Base-by-base conservation (phyloP, 352 stramenopile genomes). In the Globisporangium carolinianum region DNA sequence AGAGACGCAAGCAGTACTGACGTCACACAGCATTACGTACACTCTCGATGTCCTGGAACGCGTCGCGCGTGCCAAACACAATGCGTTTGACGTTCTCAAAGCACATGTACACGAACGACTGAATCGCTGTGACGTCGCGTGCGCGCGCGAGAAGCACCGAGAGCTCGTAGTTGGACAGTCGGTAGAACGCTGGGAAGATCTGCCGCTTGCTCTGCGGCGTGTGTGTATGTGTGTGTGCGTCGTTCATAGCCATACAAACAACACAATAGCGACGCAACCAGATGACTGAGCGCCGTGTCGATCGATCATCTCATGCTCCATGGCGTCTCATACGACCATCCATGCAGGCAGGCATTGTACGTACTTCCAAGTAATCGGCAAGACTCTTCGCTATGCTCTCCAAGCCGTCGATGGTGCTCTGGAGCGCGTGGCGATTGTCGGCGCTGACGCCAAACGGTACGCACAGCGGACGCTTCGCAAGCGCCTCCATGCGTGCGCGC, bases 11-110 rank as follows among this genome's bases (percentile, higher is more conserved):
- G 24, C 2, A 32, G 24, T 32, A 32, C 24, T 32, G 24, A 32
- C 24, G 24, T 32, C 24, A 32, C 24, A 32, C 24, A 32, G 24
- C 24, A 53, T 36, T 15, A 50, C 58, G 63, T 51, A 76, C 68
- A 15, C 60, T 76, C 4, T 82, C 45, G 10, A 90, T 74, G 66
- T 88, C 76, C 62, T 90, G 79, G 41, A 84, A 87, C 0, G 63
- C 66, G 47, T 87, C 76, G 12, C 75, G 65, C 52, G 67, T 64
- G 10, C 77, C 77, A 41, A 90, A 88, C 9, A 76, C 71, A 10
- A 90, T 86, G 0, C 61, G 61, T 0, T 63, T 64, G 4, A 90
- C 68, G n/a, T 90, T 90, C 24, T 90, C 79, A 41, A 90, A 90
- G 46, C 77, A 87, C 47, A 79, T 75, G 24, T 73, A 75, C 0